Evolutionary conservation across 176 grass and related monocot genomes (phyloP).

Genomic region (Carex littledalei): DNA sequence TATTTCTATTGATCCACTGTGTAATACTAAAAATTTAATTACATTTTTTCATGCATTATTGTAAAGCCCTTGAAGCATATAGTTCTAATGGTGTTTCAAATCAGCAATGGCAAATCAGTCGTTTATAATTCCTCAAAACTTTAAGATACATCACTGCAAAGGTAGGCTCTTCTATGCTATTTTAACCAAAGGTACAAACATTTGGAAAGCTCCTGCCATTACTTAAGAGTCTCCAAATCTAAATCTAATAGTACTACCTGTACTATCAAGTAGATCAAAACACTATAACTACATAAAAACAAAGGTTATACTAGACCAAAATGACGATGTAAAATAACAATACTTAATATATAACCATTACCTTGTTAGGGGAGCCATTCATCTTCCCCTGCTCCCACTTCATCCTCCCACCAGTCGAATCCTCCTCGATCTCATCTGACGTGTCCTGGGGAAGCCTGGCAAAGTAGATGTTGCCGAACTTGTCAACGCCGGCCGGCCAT

Average conservation of each 20-base stretch:
- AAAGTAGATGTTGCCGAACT: constrained; percentile 97
- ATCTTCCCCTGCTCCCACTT: constrained; percentile 97
- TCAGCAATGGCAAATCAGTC: background rate
- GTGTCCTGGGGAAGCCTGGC: constrained; percentile 85
- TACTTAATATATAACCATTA: background rate
- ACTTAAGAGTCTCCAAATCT: background rate
- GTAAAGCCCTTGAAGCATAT: background rate
- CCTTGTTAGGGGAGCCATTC: constrained; percentile 94
- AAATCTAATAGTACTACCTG: background rate
- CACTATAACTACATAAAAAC: background rate
- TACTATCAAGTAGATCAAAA: background rate
- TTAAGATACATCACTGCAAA: background rate
- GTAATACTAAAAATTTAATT: background rate
- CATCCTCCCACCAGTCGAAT: constrained; percentile 94
- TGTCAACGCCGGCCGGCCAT: constrained; percentile 95
- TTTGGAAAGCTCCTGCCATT: background rate
- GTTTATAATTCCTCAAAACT: background rate
- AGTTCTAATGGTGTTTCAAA: background rate
- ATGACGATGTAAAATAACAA: background rate
- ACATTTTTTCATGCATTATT: background rate
- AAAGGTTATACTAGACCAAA: background rate
- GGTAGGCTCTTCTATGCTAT: background rate
- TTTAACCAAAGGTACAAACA: background rate
- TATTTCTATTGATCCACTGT: background rate
- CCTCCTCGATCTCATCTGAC: constrained; percentile 98